Evolutionary conservation across 1,284 basidiomycete genomes (phyloP).

Genomic region (Schizophyllum commune): DNA sequence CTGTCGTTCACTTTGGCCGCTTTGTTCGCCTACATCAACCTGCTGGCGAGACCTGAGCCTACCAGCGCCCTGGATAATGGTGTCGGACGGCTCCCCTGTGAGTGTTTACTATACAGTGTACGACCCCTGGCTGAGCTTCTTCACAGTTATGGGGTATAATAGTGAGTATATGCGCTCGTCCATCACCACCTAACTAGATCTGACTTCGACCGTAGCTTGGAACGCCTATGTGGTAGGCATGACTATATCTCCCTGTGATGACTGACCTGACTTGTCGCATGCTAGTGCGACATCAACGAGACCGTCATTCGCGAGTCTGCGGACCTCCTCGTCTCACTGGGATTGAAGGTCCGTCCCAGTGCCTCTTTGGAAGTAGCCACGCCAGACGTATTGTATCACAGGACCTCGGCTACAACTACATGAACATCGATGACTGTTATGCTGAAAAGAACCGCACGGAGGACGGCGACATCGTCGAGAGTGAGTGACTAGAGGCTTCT

Average conservation of each 20-base stretch:
- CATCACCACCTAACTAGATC: not conserved
- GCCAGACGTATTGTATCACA: constrained; percentile 15
- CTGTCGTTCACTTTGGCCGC: too few relatives aligned
- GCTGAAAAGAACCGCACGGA: constrained; percentile 40
- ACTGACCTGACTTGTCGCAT: not conserved
- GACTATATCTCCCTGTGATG: constrained; percentile 21
- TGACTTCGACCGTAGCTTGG: constrained; percentile 34
- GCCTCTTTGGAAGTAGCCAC: not conserved
- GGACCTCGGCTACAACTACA: constrained; percentile 44
- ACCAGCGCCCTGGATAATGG: constrained; percentile 14
- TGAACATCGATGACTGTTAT: constrained; percentile 56
- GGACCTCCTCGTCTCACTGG: constrained; percentile 36
- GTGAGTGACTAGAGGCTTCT: constrained; percentile 17
- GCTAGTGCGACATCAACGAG: constrained; percentile 50
- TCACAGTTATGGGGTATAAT: constrained; percentile 40
- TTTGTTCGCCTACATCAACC: too few relatives aligned
- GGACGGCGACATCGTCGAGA: constrained; percentile 39
- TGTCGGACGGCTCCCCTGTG: constrained; percentile 34
- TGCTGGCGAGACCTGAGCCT: too few relatives aligned
- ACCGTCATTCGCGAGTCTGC: constrained; percentile 40
- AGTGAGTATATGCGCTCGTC: constrained; percentile 23
- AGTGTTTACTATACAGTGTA: constrained; percentile 7
- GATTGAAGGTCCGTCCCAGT: constrained; percentile 27
- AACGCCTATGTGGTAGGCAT: constrained; percentile 55
- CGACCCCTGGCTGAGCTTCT: constrained; percentile 1